phyloP scores from a whole-genome alignment of 495 filamentous ascomycete species.

The Aspergillus carlsbadensis region DNA sequence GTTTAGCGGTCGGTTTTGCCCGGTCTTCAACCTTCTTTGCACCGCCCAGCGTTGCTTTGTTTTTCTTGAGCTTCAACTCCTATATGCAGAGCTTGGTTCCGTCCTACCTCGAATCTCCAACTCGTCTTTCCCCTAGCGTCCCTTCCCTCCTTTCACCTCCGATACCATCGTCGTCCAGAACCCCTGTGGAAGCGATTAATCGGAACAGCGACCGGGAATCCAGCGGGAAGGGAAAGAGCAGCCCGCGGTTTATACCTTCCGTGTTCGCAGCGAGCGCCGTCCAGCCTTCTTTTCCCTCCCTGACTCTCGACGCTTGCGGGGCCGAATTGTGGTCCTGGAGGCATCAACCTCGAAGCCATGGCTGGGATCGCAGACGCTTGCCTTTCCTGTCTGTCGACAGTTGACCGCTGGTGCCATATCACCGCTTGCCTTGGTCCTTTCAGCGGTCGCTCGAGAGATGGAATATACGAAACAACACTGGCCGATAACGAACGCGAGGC shows the following conservation, averaged over 20 bases:
- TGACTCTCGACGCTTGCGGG: conserved; percentile 22
- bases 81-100: conserved; percentile 22
- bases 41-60: conserved; percentile 18
- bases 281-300: conserved; percentile 16
- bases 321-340: conserved; percentile 32
- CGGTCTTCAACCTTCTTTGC: conserved; percentile 13
- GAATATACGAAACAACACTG: conserved; percentile 90
- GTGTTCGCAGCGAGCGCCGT: conserved; percentile 6
- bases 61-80: conserved; percentile 12
- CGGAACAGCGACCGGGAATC: background rate
- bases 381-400: conserved; percentile 43
- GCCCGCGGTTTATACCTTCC: background rate
- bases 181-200: conserved; percentile 2
- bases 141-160: conserved; percentile 3
- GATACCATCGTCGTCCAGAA: background rate
- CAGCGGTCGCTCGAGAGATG: conserved; percentile 84
- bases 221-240: background rate
- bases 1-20: conserved; percentile 1
- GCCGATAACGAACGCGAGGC: conserved; percentile 97
- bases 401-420: conserved; percentile 51
- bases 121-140: conserved; percentile 2
- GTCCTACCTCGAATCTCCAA: conserved; percentile 15
- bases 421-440: conserved; percentile 44
- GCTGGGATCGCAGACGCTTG: conserved; percentile 45
- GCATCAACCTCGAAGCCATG: conserved; percentile 34